Percentiles rank a stretch among this genome's conserved stretches.
Evolutionary conservation across 148 eudicot species (phyloP).

Genomic region (Chenopodium formosanum): DNA sequence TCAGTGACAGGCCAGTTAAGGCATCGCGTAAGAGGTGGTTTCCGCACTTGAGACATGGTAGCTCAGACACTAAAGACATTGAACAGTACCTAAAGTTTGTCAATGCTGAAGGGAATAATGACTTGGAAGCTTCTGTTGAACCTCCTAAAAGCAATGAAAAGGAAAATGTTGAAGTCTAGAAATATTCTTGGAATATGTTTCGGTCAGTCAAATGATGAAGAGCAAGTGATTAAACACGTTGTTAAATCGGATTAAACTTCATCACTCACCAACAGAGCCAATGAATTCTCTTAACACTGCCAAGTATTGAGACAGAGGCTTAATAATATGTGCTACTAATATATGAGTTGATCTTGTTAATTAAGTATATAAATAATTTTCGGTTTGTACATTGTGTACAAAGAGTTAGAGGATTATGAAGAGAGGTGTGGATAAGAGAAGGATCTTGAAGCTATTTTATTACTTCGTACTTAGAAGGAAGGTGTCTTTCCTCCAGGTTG

Average conservation of each 20-base stretch:
- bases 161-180: background rate
- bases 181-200: background rate
- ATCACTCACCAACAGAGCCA: constrained; percentile 6
- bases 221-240: background rate
- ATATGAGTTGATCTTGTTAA: background rate
- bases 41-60: constrained; percentile 44
- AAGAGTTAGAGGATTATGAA: background rate
- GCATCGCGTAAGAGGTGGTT: constrained; percentile 45
- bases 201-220: no score
- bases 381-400: background rate
- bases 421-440: background rate
- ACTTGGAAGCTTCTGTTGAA: constrained; percentile 35
- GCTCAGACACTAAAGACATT: constrained; percentile 43
- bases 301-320: constrained; percentile 21
- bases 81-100: constrained; percentile 55
- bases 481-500: background rate
- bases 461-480: background rate
- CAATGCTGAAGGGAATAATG: constrained; percentile 31
- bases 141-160: constrained; percentile 6
- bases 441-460: background rate
- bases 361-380: background rate
- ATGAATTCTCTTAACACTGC: constrained; percentile 22
- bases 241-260: background rate
- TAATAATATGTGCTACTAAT: background rate
- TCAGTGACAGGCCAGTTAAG: constrained; percentile 64